Percentiles rank a stretch among this genome's conserved stretches.
These are phyloP conservation scores for sunflower (Helianthus annuus) DNA, from an alignment of 129 eudicot species.

Conservation along the genomic window DNA sequence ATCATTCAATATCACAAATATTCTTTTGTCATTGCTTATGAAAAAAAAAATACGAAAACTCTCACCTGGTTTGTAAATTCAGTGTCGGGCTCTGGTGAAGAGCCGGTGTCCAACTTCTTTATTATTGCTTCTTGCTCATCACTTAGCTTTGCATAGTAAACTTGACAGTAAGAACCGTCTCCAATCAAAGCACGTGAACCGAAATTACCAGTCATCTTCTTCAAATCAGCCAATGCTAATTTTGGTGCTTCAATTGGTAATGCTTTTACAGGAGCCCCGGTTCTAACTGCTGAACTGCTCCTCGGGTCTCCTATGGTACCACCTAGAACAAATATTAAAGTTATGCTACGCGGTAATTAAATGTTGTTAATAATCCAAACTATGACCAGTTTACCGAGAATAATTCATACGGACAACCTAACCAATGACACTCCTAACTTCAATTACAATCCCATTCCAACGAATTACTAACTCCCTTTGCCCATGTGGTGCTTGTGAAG, in stretches of 20 bases:
- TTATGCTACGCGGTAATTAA: background rate
- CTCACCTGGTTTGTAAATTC: slow-evolving; percentile 57
- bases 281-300: slow-evolving; percentile 32
- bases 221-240: slow-evolving; percentile 46
- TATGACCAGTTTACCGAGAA: too few relatives aligned
- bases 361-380: background rate
- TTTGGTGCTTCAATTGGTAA: slow-evolving; percentile 55
- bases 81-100: slow-evolving; percentile 47
- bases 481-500: too few relatives aligned
- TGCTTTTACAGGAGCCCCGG: slow-evolving; percentile 40
- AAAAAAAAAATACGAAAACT: background rate
- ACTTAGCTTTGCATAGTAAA: slow-evolving; percentile 46
- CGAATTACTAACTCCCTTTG: too few relatives aligned
- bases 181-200: slow-evolving; percentile 52
- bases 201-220: slow-evolving; percentile 46
- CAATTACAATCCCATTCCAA: too few relatives aligned
- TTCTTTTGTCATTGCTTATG: background rate
- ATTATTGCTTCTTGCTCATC: slow-evolving; percentile 43
- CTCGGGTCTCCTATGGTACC: slow-evolving; percentile 63
- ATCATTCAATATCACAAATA: too few relatives aligned
- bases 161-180: slow-evolving; percentile 69
- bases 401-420: too few relatives aligned
- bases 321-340: slow-evolving; percentile 35
- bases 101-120: slow-evolving; percentile 55
- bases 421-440: too few relatives aligned